Conservation (phyloP, 1,284 basidiomycete species). For the Microbotryum violaceum region DNA sequence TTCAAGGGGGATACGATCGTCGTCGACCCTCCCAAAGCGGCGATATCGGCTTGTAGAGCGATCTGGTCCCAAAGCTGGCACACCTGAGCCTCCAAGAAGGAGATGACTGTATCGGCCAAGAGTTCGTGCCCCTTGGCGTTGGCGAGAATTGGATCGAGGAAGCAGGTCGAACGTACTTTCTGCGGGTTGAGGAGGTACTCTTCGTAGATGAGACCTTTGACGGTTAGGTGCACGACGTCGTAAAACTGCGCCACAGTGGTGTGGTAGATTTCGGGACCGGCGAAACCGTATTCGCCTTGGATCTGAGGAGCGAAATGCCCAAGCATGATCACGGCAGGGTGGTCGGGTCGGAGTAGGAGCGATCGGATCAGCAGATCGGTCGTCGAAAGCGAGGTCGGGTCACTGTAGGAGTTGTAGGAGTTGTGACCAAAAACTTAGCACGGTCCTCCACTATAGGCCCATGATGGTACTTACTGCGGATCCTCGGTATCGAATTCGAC, state of each 20-base stretch:
- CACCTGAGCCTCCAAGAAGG: slow-evolving; percentile 78
- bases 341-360: slow-evolving; percentile 73
- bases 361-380: slow-evolving; percentile 88
- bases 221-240: slow-evolving; percentile 82
- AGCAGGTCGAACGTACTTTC: slow-evolving; percentile 59
- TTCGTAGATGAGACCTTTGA: slow-evolving; percentile 71
- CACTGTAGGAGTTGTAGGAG: slow-evolving; percentile 49
- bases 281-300: slow-evolving; percentile 67
- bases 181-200: slow-evolving; percentile 68
- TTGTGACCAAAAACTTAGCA: neutral
- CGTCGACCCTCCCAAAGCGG: slow-evolving; percentile 29
- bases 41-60: slow-evolving; percentile 48
- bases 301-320: slow-evolving; percentile 84
- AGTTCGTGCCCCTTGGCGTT: slow-evolving; percentile 70
- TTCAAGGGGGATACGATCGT: slow-evolving; percentile 19
- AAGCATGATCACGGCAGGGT: slow-evolving; percentile 79
- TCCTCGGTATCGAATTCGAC: slow-evolving; percentile 87
- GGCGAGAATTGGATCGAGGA: slow-evolving; percentile 72
- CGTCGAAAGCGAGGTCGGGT: slow-evolving; percentile 62
- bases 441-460: neutral
- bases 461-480: slow-evolving; percentile 54
- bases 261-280: slow-evolving; percentile 80
- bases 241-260: slow-evolving; percentile 86
- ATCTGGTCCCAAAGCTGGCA: slow-evolving; percentile 75
- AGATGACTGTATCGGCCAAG: slow-evolving; percentile 72